phyloP scores from a whole-genome alignment of 1,139 yeast species.

The Trichomonascaceae sp. region DNA sequence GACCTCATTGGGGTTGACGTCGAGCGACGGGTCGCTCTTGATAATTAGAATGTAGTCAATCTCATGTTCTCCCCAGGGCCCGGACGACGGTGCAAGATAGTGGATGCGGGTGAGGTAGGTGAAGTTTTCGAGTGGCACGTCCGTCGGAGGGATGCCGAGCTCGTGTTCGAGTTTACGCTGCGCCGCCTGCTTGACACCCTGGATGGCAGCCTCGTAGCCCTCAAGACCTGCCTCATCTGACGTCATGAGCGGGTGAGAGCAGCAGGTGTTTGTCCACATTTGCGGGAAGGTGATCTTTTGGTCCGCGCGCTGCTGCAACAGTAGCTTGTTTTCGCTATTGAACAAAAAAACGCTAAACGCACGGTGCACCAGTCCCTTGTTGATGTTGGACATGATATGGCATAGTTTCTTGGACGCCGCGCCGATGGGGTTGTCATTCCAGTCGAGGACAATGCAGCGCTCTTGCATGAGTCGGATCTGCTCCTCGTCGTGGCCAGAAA shows the following conservation, averaged over 20 bases:
- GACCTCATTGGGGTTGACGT: constrained; percentile 62
- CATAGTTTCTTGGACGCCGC: constrained; percentile 90
- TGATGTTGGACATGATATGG: constrained; percentile 79
- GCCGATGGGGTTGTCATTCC: constrained; percentile 76
- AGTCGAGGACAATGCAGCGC: constrained; percentile 84
- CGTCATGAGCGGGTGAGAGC: constrained; percentile 91
- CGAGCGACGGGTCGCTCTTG: constrained; percentile 41
- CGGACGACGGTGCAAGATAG: constrained; percentile 75
- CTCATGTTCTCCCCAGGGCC: constrained; percentile 97
- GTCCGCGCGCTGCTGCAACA: constrained; percentile 87
- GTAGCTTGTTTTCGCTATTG: constrained; percentile 58
- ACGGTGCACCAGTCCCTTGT: constrained; percentile 77
- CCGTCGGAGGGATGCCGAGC: constrained; percentile 48
- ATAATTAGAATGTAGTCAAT: constrained; percentile 86
- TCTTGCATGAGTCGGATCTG: constrained; percentile 95
- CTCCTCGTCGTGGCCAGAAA: constrained; percentile 83
- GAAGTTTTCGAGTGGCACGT: constrained; percentile 50
- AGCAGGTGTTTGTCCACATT: constrained; percentile 98
- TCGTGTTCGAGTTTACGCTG: constrained; percentile 87
- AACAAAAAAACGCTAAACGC: constrained; percentile 92
- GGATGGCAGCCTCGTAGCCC: constrained; percentile 41
- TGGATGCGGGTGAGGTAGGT: constrained; percentile 86
- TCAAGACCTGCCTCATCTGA: constrained; percentile 63
- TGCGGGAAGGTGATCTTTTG: constrained; percentile 94
- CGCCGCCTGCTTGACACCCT: constrained; percentile 81